Conservation (phyloP, 768 basidiomycete species). For the Lactifluus volemus region DNA sequence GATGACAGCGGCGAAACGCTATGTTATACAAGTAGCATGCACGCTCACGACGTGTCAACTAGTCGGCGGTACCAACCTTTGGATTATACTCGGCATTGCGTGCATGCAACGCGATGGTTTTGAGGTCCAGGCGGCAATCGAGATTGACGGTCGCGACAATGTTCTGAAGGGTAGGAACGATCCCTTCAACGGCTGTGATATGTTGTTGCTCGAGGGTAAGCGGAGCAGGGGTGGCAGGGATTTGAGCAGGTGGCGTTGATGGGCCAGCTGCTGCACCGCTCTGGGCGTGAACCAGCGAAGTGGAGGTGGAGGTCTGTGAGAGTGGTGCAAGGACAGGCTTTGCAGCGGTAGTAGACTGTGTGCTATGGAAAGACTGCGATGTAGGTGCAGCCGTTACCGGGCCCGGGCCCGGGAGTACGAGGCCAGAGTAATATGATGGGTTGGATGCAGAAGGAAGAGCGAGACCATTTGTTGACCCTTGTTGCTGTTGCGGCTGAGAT, state of each 20-base stretch:
- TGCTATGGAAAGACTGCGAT: slow-evolving; percentile 30
- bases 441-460: slow-evolving; percentile 43
- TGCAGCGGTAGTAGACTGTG: slow-evolving; percentile 23
- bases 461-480: slow-evolving; percentile 42
- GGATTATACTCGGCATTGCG: slow-evolving; percentile 99
- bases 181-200: slow-evolving; percentile 94
- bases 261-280: slow-evolving; percentile 38
- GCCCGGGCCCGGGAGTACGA: slow-evolving; percentile 45
- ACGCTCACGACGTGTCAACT: slow-evolving; percentile 49
- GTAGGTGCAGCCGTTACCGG: slow-evolving; percentile 38
- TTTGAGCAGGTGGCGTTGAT: slow-evolving; percentile 42
- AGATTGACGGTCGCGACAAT: slow-evolving; percentile 99
- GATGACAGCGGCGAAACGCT: slow-evolving; percentile 99
- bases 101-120: slow-evolving; percentile 97
- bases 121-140: slow-evolving; percentile 92
- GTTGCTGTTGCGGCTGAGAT: slow-evolving; percentile 30
- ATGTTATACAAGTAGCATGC: slow-evolving; percentile 40
- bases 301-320: slow-evolving; percentile 18
- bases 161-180: slow-evolving; percentile 98
- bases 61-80: slow-evolving; percentile 74
- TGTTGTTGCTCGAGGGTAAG: slow-evolving; percentile 87
- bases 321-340: slow-evolving; percentile 25
- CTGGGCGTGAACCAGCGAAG: slow-evolving; percentile 20
- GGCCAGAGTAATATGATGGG: slow-evolving; percentile 33
- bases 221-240: slow-evolving; percentile 60